Conservation (phyloP, 1,139 yeast genomes). For the Scheffersomyces quercinus region DNA sequence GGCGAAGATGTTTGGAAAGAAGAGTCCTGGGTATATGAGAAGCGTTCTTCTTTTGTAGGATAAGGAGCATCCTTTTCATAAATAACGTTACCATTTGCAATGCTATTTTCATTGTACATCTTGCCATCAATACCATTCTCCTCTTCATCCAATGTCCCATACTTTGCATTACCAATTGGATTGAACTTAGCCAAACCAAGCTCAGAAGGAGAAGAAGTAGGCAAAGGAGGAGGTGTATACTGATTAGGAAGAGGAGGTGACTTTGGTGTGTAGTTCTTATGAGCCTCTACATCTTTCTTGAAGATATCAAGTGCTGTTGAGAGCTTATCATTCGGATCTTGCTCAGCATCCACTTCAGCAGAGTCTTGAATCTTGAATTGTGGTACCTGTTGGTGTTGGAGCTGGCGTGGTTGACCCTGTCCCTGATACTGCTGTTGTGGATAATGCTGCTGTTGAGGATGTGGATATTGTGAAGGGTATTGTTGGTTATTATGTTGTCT, state of each 20-base stretch:
- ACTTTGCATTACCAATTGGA: conserved; percentile 2
- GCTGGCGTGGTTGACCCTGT: not conserved
- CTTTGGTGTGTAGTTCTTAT: conserved; percentile 19
- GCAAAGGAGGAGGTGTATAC: conserved; percentile 8
- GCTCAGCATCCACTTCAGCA: not conserved
- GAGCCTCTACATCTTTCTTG: conserved; percentile 29
- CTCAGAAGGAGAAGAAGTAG: conserved; percentile 12
- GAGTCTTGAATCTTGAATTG: not conserved
- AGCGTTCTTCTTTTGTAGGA: not conserved
- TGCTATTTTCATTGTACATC: too few species aligned
- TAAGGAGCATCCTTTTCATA: not conserved
- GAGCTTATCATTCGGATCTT: conserved; percentile 16
- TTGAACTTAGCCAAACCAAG: conserved; percentile 9
- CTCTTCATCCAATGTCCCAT: not conserved
- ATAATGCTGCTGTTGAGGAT: not conserved
- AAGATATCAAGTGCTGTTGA: conserved; percentile 33
- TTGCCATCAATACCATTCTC: too few species aligned
- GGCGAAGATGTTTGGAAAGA: conserved; percentile 2
- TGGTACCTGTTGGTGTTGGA: not conserved
- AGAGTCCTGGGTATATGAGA: conserved; percentile 7
- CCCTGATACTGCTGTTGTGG: not conserved
- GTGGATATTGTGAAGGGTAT: too few species aligned
- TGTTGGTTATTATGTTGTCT: not conserved
- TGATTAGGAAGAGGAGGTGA: conserved; percentile 9
- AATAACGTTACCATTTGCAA: too few species aligned